These are phyloP conservation scores for Sporothrix inflata DNA, from an alignment of 2,329 filamentous ascomycete species.

Conservation along the genomic window DNA sequence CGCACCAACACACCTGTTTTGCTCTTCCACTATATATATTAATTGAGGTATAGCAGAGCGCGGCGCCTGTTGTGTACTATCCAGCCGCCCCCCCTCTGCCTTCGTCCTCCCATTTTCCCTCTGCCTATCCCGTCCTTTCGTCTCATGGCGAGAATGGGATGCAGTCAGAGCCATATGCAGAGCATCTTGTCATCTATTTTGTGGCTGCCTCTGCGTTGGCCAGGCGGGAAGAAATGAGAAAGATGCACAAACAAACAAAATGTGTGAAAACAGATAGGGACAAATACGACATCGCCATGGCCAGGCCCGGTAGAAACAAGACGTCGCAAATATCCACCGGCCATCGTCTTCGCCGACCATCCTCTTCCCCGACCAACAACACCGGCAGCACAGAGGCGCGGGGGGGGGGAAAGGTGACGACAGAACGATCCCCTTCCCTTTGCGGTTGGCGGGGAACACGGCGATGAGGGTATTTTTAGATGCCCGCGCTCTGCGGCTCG, in stretches of 20 bases:
- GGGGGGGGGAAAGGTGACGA: not conserved
- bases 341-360: not conserved
- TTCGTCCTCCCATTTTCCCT: not conserved
- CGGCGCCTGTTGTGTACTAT: not conserved
- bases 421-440: not conserved
- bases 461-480: conserved; percentile 11
- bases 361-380: not conserved
- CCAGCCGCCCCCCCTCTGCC: not conserved
- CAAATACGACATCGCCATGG: not conserved
- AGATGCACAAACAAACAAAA: not conserved
- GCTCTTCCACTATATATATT: not conserved
- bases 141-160: not conserved
- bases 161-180: not conserved
- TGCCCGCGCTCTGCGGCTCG: not conserved
- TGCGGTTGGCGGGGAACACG: not conserved
- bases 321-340: not conserved
- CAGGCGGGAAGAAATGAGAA: not conserved
- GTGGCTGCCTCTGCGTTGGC: conserved; percentile 2
- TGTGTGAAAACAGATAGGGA: not conserved
- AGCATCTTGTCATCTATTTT: not conserved
- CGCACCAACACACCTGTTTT: not conserved
- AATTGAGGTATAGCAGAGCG: not conserved
- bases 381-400: conserved; percentile 1
- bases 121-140: not conserved
- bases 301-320: not conserved